These are phyloP conservation scores for Kluyveromyces aestuarii DNA, from an alignment of 805 yeast species.

Conservation along the genomic window DNA sequence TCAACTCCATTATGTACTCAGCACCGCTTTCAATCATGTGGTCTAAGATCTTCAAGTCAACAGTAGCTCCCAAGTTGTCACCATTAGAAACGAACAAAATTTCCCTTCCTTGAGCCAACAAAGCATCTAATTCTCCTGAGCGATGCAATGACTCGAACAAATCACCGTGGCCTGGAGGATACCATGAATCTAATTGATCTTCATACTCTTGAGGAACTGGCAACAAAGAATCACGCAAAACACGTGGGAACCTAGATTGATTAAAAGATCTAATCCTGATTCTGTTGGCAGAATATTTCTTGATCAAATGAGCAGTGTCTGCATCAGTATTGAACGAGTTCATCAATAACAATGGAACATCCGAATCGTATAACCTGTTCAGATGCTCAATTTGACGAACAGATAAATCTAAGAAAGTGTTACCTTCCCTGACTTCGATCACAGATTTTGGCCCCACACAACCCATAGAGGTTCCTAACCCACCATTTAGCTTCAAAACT, in stretches of 20 bases:
- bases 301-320: constrained; percentile 90
- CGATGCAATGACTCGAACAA: constrained; percentile 81
- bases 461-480: constrained; percentile 98
- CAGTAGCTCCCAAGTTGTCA: constrained; percentile 98
- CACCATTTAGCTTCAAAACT: constrained; percentile 94
- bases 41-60: constrained; percentile 78
- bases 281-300: constrained; percentile 94
- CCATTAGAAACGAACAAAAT: constrained; percentile 93
- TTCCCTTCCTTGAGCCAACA: constrained; percentile 90
- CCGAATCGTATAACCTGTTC: constrained; percentile 82
- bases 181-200: constrained; percentile 83
- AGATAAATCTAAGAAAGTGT: constrained; percentile 88
- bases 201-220: constrained; percentile 80
- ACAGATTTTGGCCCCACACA: constrained; percentile 98
- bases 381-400: constrained; percentile 96
- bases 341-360: constrained; percentile 94
- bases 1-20: constrained; percentile 96
- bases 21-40: constrained; percentile 89
- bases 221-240: constrained; percentile 86
- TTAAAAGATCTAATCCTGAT: constrained; percentile 91
- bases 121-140: constrained; percentile 85
- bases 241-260: constrained; percentile 97
- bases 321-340: constrained; percentile 96
- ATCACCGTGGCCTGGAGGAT: constrained; percentile 99
- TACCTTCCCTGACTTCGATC: constrained; percentile 97